Base-by-base conservation (phyloP, 768 basidiomycete genomes). In the Mrakia frigida region DNA sequence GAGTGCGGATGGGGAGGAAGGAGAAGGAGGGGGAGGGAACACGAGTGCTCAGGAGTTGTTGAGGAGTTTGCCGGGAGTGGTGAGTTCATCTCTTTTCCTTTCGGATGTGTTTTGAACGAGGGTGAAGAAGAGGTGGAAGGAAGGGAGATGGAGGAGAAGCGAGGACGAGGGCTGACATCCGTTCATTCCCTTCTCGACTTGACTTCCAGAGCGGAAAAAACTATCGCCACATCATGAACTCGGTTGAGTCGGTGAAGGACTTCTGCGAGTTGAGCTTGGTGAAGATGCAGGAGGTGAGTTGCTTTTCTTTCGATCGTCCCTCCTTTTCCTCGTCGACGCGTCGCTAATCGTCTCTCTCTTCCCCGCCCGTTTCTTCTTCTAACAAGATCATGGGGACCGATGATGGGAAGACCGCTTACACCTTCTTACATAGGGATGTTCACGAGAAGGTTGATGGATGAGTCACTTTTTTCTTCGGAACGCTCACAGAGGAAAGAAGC, bases 1-100 rank as follows among this genome's bases (percentile, higher is more conserved):
- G 11, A 90, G 91, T 0, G 92, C 92, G 65, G 91, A 90, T 60
- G 91, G 90, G 72, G 86, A 89, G 1, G 77, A 74, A 2, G 73
- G 75, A 9, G 60, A 73, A 11, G 79, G 77, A 2, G 72, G 28
- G 28, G 52, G 56, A 14, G 50, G 70, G 6, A 74, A 69, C n/a
- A 39, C 52, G 16, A 63, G 60, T 9, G 77, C 77, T 7, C 21
- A 41, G 33, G 77, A 78, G 43, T 25, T 78, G 46, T 31, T 78
- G 56, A 43, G 77, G 25, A 43, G 46, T 16, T 61, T 78, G 39
- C 77, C 77, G 18, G 77, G 77, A 2, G 73, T 78, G 23, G 74
- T 75, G 67, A 56, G 74, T 67, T 1, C 39, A 21, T 52, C 28
- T 50, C 31, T 33, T 31, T 33, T 68, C 31, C 61, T 21, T 50